Base-by-base conservation (phyloP, 2,329 filamentous ascomycete species). In the Talaromyces sp. region DNA sequence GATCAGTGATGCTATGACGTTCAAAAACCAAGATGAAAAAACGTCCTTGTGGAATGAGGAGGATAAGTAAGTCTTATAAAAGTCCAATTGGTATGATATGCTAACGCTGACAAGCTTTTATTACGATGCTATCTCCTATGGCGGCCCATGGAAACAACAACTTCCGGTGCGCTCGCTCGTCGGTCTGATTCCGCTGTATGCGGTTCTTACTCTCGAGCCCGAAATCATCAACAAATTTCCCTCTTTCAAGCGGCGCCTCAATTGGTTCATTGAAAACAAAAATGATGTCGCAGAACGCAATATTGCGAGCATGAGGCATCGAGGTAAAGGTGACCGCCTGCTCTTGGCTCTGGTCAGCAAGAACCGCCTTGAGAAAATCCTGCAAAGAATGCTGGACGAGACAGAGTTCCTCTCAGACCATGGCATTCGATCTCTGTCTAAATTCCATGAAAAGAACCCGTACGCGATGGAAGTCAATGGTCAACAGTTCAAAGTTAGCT, bases 71-170 rank as follows among this genome's bases (percentile, higher is more conserved):
- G 50, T 54, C 13, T 14, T 21, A 11, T 21, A 11, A 19, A 17
- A 17, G 11, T 13, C 31, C n/a, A 1, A 17, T 58, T 24, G 5
- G 10, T 46, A 24, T 46, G 19, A 21, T 32, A 27, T 49, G 19
- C 66, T 71, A 51, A 74, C 56, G 13, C n/a, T 3, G 13, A 8
- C 14, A 58, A 78, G 91, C 60, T 98, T 98, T 81, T 98, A 98
- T 82, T 98, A 98, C 72, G 93, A 98, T 77, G 93, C 93, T 27
- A 98, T 98, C 65, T 96, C 93, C 1, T 98, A 91, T 86, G 93
- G 93, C 55, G 92, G 92, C 9, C 93, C 93, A 8, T 96, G 89
- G 88, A 90, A 90, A 58, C 91, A 97, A 70, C 93, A 97, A 75
- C 84, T 98, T 70, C 93, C 91, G 1, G 91, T 98, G 57, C 84